Evolutionary conservation across 176 grass and related monocot genomes (phyloP), one percentile per base, ranked within the genome.

Genomic region (Microstegium vimineum): DNA sequence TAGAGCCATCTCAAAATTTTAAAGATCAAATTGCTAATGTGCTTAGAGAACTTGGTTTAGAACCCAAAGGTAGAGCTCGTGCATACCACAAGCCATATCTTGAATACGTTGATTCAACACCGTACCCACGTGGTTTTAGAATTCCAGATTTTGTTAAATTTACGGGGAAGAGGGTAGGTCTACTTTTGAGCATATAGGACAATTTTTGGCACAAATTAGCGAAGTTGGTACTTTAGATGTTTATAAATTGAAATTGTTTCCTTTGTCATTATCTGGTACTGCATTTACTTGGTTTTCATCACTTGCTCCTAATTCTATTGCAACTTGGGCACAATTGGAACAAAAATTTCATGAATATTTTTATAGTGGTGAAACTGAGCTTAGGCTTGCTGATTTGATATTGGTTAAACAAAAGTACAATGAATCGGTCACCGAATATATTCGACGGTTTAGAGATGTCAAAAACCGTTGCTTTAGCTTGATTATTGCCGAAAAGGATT

Each of bases 41-140:
- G 3, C 71, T 73, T 31, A 73, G 71, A 18, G 43, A 73, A 10
- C 49, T 51, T 33, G 45, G 71, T 31, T 33, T 52, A 3, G 71
- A 73, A 18, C 71, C 43, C 5, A 76, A 76, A 4, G 74, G 54
- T 27, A 76, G 14, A 5, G 74, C 74, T 41, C n/a, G 74, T 25
- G 22, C 22, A 2, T 76, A 76, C 40, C 32, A 76, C 1, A 78
- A 78, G 8, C 75, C 25, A 1, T 78, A 76, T 1, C 75, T 27
- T 7, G 76, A 78, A 5, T 45, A 65, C 4, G 63, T 45, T n/a
- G 60, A 78, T 64, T 3, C 38, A 31, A 47, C 30, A 15, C 16
- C 61, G 9, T 79, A 79, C 22, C 76, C 76, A 23, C 41, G 17
- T n/a, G 76, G 61, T 47, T 79, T 79, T 34, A 79, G 6, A 79